Base-by-base conservation (phyloP, 2,329 filamentous ascomycete species). In the Claviceps arundinis region DNA sequence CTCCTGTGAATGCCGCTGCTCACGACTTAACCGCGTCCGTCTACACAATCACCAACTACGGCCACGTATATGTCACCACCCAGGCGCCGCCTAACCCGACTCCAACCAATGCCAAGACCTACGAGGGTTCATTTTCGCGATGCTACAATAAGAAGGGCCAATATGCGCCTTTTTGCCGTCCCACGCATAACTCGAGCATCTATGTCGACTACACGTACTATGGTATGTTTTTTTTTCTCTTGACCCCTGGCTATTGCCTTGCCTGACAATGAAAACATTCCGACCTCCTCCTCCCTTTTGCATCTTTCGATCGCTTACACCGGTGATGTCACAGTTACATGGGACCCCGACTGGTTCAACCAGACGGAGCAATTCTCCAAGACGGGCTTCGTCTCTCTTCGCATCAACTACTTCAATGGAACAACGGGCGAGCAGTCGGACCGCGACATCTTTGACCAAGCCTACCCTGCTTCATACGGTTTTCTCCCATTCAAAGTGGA, bases 321-420 rank as follows among this genome's bases (percentile, higher is more conserved):
- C 16, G n/a, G 1, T 5, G 13, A 43, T 14, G 5, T 3, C 24
- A 7, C 47, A 80, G 77, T 81, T 51, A 78, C 75, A 30, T 81
- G 77, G 77, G 76, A 81, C 57, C 67, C 76, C 24, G 64, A 70
- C 49, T 75, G 68, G 64, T 79, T 77, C 66, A 67, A 68, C 58
- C 61, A 65, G 47, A 64, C 67, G 52, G 69, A 71, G 22, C 19
- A 58, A 66, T 65, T 24, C 69, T 66, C 46, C 56, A 54, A 55
- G 68, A 67, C 57, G 50, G 58, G 60, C 51, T 62, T 63, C 26
- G 58, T 69, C 50, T 57, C 60, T 37, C 53, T 68, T 59, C 70
- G 70, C 56, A 64, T 73, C 56, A 69, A 75, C 60, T 63, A 66
- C 55, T 66, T 65, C 51, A 70, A 71, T 60, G 57, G 60, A 44